A percentile compares a stretch with the other conserved stretches of the same genome.
Conservation (phyloP, 2,329 filamentous ascomycete species). For the Monascus ruber region DNA sequence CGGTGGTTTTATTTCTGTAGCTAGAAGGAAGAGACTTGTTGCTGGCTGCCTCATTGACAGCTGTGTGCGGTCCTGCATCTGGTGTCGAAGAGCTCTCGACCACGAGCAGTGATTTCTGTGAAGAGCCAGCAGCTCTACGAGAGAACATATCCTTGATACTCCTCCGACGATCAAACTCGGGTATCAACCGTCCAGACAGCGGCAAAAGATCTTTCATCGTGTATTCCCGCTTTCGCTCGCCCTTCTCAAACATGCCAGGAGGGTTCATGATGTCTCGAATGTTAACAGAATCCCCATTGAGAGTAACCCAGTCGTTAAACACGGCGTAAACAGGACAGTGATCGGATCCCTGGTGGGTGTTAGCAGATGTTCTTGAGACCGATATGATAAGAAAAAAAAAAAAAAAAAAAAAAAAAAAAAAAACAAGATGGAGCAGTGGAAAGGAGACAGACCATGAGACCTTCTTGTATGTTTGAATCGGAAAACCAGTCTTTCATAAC, state of each 20-base stretch:
- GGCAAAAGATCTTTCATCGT: constrained; percentile 53
- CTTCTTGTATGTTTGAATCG: constrained; percentile 80
- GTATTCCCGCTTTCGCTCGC: constrained; percentile 56
- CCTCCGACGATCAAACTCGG: constrained; percentile 73
- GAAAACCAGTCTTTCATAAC: constrained; percentile 70
- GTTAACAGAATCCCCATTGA: constrained; percentile 40
- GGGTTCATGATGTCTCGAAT: constrained; percentile 71
- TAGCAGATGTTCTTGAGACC: constrained; percentile 5
- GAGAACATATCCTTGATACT: constrained; percentile 92
- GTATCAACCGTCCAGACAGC: constrained; percentile 69
- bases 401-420: background rate
- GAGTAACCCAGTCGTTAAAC: constrained; percentile 51
- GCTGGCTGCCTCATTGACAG: background rate
- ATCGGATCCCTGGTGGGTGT: constrained; percentile 58
- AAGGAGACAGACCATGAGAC: constrained; percentile 49
- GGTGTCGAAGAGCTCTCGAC: background rate
- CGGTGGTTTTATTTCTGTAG: constrained; percentile 1
- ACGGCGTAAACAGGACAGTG: constrained; percentile 86
- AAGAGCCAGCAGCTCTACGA: constrained; percentile 37
- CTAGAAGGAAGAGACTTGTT: background rate
- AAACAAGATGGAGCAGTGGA: background rate
- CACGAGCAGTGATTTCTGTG: constrained; percentile 5
- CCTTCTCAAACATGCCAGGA: constrained; percentile 56
- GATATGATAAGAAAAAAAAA: background rate
- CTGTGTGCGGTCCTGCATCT: constrained; percentile 1